phyloP scores from a whole-genome alignment of 805 yeast species.

The Kodamaea lidongshanica region DNA sequence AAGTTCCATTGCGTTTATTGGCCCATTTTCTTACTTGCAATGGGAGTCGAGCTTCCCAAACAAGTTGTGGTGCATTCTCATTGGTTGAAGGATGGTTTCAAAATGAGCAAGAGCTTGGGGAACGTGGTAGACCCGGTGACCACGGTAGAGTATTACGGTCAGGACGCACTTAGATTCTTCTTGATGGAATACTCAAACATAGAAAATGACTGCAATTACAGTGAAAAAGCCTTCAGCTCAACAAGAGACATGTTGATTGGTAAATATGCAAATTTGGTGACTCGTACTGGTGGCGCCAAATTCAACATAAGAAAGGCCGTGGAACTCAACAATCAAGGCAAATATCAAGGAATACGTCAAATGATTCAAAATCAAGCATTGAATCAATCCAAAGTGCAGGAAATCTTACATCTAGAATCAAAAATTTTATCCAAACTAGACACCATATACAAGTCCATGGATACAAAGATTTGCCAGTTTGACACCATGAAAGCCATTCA shows the following conservation, averaged over 20 bases:
- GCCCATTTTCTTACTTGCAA: slow-evolving; percentile 89
- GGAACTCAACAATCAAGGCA: slow-evolving; percentile 16
- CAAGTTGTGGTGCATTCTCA: slow-evolving; percentile 87
- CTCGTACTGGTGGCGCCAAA: slow-evolving; percentile 65
- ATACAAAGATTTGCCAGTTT: slow-evolving; percentile 37
- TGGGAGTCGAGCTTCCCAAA: slow-evolving; percentile 61
- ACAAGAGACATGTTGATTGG: slow-evolving; percentile 66
- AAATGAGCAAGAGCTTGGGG: slow-evolving; percentile 91
- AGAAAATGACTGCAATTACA: slow-evolving; percentile 73
- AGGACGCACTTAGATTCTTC: slow-evolving; percentile 70
- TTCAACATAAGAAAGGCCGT: slow-evolving; percentile 52
- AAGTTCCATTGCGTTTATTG: slow-evolving; percentile 89
- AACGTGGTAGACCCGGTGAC: slow-evolving; percentile 88
- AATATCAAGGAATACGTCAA: slow-evolving; percentile 19
- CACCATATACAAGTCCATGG: slow-evolving; percentile 32
- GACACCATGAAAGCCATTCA: slow-evolving; percentile 53
- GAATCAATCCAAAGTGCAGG: slow-evolving; percentile 10
- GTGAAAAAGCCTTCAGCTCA: slow-evolving; percentile 46
- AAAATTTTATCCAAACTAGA: slow-evolving; percentile 29
- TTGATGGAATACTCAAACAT: slow-evolving; percentile 70
- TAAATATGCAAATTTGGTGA: slow-evolving; percentile 74
- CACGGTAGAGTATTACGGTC: slow-evolving; percentile 57
- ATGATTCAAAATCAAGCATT: slow-evolving; percentile 12
- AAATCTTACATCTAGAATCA: slow-evolving; percentile 12
- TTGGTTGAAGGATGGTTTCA: slow-evolving; percentile 84